These are phyloP conservation scores for Senecio squalidus DNA, from an alignment of 140 eudicot species.

Conservation along the genomic window DNA sequence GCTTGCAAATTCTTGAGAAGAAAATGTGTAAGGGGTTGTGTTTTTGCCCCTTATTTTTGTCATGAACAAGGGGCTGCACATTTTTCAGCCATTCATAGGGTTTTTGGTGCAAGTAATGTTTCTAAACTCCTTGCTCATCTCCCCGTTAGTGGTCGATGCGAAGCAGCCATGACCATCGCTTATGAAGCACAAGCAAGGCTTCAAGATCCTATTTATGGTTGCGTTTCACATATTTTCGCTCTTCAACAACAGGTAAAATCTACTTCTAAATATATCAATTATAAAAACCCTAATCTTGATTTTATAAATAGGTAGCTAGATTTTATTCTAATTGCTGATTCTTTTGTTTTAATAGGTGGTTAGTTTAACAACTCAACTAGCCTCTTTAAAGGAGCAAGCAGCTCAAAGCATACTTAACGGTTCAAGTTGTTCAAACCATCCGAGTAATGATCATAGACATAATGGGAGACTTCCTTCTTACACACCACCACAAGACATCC, in stretches of 20 bases:
- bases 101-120: slow-evolving; percentile 94
- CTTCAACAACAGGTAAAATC: slow-evolving; percentile 85
- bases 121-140: slow-evolving; percentile 88
- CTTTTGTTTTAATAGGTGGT: slow-evolving; percentile 52
- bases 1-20: slow-evolving; percentile 97
- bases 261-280: slow-evolving; percentile 1
- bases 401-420: slow-evolving; percentile 37
- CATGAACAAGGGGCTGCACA: slow-evolving; percentile 97
- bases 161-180: slow-evolving; percentile 86
- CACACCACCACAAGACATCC: slow-evolving; percentile 51
- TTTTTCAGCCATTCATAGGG: slow-evolving; percentile 91
- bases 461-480: slow-evolving; percentile 36
- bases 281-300: slow-evolving; percentile 13
- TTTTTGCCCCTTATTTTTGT: slow-evolving; percentile 92
- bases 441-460: slow-evolving; percentile 22
- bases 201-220: slow-evolving; percentile 97
- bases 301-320: neutral
- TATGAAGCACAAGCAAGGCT: slow-evolving; percentile 97
- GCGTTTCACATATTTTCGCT: slow-evolving; percentile 92
- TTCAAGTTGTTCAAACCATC: slow-evolving; percentile 36
- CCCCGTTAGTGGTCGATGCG: slow-evolving; percentile 70
- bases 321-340: slow-evolving; percentile 13
- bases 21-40: slow-evolving; percentile 88
- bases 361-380: slow-evolving; percentile 73
- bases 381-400: slow-evolving; percentile 73